Evolutionary conservation across 2,329 filamentous ascomycete species (phyloP).

Genomic region (Paramyrothecium roridum): DNA sequence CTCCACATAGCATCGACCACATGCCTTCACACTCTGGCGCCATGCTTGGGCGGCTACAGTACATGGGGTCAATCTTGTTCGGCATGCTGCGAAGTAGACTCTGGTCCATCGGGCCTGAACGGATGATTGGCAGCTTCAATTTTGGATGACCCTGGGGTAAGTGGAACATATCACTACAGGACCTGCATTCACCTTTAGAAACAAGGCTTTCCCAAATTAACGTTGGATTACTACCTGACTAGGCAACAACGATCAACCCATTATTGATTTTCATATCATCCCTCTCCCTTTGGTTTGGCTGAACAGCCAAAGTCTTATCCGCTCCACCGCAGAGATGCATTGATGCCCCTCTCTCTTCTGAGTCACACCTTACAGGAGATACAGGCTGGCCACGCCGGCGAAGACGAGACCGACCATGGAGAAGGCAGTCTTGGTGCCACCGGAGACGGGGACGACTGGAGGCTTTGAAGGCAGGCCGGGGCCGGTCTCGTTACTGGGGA

Average conservation of each 20-base stretch:
- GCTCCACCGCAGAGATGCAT: too few relatives aligned
- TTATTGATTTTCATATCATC: not conserved
- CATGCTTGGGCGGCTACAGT: too few relatives aligned
- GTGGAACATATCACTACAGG: not conserved
- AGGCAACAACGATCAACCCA: not conserved
- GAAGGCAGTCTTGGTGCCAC: constrained; percentile 9
- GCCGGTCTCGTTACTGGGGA: not conserved
- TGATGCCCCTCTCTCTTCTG: too few relatives aligned
- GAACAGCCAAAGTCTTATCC: too few relatives aligned
- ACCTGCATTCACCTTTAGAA: not conserved
- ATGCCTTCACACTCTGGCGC: too few relatives aligned
- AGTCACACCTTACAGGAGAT: constrained; percentile 11
- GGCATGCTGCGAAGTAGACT: too few relatives aligned
- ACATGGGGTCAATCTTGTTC: too few relatives aligned
- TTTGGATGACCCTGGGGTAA: too few relatives aligned
- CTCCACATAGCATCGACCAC: too few relatives aligned
- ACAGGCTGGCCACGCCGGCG: constrained; percentile 8
- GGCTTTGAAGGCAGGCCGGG: constrained; percentile 6
- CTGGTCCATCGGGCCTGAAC: too few relatives aligned
- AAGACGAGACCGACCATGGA: constrained; percentile 8
- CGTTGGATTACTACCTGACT: not conserved
- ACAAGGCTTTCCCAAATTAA: not conserved
- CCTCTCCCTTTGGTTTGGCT: not conserved
- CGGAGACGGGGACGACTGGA: constrained; percentile 13
- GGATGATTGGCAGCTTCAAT: too few relatives aligned